Percentiles rank a stretch among this genome's conserved stretches.
These are phyloP conservation scores for Penicillium mononematosum DNA, from an alignment of 495 filamentous ascomycete genomes.

Conservation along the genomic window DNA sequence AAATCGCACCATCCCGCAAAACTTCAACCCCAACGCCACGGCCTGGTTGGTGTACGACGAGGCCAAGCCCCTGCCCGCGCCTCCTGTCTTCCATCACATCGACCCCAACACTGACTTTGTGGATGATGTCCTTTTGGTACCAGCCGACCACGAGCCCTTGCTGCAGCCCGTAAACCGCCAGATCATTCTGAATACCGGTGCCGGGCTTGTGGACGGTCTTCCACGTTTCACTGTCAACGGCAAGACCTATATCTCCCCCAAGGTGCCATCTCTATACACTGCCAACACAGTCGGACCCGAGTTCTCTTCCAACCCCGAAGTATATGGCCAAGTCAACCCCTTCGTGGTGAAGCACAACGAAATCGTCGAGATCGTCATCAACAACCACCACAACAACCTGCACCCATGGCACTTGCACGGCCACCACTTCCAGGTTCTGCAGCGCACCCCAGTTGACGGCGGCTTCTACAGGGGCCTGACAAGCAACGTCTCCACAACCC, in stretches of 20 bases:
- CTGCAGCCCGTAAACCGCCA: conserved; percentile 35
- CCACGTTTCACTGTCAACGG: conserved; percentile 47
- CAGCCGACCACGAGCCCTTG: conserved; percentile 59
- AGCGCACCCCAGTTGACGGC: conserved; percentile 43
- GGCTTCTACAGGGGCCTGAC: conserved; percentile 40
- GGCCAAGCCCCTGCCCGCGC: conserved; percentile 53
- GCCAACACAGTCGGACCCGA: conserved; percentile 48
- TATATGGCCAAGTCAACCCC: conserved; percentile 40
- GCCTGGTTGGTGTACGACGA: conserved; percentile 77
- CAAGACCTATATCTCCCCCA: conserved; percentile 52
- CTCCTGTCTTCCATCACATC: conserved; percentile 46
- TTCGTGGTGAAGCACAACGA: conserved; percentile 50
- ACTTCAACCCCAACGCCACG: conserved; percentile 69
- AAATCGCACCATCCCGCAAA: conserved; percentile 23
- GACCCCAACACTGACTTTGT: conserved; percentile 56
- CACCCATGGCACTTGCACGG: conserved; percentile 71
- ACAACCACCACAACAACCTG: conserved; percentile 60
- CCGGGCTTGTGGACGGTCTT: conserved; percentile 63
- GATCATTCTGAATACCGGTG: conserved; percentile 41
- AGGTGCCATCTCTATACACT: conserved; percentile 76
- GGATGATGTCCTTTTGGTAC: conserved; percentile 71
- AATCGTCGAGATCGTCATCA: conserved; percentile 61
- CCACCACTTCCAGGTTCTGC: conserved; percentile 51
- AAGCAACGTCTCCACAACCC: conserved; percentile 23
- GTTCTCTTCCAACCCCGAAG: conserved; percentile 52